Conservation (phyloP, 768 basidiomycete genomes). For the Tulasnella sp. region DNA sequence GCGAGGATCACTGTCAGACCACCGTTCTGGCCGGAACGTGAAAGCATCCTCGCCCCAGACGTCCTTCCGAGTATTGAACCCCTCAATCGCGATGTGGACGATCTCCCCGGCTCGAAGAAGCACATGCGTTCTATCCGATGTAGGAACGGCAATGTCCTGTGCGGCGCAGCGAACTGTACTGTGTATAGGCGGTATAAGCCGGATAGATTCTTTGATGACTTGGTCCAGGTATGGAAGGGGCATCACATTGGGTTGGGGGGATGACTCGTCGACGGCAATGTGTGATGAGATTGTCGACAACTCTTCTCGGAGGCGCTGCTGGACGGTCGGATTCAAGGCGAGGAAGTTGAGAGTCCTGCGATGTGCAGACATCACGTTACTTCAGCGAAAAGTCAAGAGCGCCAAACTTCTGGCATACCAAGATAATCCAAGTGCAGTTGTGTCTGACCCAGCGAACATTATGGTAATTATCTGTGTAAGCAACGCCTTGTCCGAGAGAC, state of each 20-base stretch:
- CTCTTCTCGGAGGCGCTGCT: conserved; percentile 63
- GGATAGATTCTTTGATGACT: conserved; percentile 62
- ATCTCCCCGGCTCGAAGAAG: conserved; percentile 66
- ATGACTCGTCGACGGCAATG: neutral
- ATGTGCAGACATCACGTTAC: too few relatives aligned
- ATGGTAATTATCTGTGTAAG: conserved; percentile 81
- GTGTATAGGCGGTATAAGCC: conserved; percentile 57
- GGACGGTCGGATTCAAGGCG: conserved; percentile 53
- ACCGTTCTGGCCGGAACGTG: conserved; percentile 48
- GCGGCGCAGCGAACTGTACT: conserved; percentile 8
- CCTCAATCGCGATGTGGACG: conserved; percentile 71
- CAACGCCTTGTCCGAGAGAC: conserved; percentile 81
- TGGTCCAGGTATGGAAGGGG: conserved; percentile 61
- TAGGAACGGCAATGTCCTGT: conserved; percentile 15
- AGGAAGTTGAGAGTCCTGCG: conserved; percentile 52
- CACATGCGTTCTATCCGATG: conserved; percentile 58
- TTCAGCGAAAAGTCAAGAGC: too few relatives aligned
- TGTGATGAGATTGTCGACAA: conserved; percentile 32
- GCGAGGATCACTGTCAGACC: conserved; percentile 59
- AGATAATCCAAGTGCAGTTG: conserved; percentile 69
- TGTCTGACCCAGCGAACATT: conserved; percentile 86
- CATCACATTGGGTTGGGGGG: conserved; percentile 1
- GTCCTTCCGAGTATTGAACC: conserved; percentile 63
- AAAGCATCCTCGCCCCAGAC: conserved; percentile 14
- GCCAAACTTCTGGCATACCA: conserved; percentile 36